Conservation (phyloP, 805 yeast species). For the Helenozyma baotianmanensis region DNA sequence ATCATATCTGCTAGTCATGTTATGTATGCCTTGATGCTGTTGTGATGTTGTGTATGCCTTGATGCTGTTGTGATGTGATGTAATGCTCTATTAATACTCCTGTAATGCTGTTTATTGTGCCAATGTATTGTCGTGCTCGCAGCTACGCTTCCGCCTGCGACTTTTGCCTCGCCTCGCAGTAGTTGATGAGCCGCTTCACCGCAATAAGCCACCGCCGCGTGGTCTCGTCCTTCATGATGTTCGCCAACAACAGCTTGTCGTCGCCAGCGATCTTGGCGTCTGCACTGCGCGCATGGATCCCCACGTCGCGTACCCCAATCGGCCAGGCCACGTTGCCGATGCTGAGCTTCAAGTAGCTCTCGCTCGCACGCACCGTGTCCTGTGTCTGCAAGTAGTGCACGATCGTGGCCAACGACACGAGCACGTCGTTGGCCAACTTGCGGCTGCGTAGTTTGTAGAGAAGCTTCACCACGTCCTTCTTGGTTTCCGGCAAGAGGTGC, state of each 20-base stretch:
- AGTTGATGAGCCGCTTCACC: conserved; percentile 62
- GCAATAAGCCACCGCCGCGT: conserved; percentile 76
- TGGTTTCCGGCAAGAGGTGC: conserved; percentile 22
- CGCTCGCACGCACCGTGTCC: conserved; percentile 52
- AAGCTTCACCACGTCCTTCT: conserved; percentile 48
- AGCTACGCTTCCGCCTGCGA: too few relatives aligned
- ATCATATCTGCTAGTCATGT: too few relatives aligned
- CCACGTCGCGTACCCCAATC: conserved; percentile 73
- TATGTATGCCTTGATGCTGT: too few relatives aligned
- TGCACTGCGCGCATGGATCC: conserved; percentile 73
- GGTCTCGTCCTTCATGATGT: conserved; percentile 72
- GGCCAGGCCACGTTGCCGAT: conserved; percentile 94
- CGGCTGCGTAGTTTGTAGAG: conserved; percentile 33
- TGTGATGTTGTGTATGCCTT: too few relatives aligned
- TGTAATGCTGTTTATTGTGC: too few relatives aligned
- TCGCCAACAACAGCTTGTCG: conserved; percentile 43
- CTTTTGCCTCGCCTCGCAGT: conserved; percentile 10
- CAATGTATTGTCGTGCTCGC: too few relatives aligned
- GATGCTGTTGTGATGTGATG: too few relatives aligned
- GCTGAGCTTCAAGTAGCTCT: conserved; percentile 68
- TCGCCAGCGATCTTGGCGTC: conserved; percentile 53
- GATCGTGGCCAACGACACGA: conserved; percentile 56
- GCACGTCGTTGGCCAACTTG: conserved; percentile 40
- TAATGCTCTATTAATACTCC: too few relatives aligned
- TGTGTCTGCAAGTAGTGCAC: conserved; percentile 54